These are phyloP conservation scores for Elaeagnus macrophylla DNA, from an alignment of 306 rosid species.

Conservation along the genomic window DNA sequence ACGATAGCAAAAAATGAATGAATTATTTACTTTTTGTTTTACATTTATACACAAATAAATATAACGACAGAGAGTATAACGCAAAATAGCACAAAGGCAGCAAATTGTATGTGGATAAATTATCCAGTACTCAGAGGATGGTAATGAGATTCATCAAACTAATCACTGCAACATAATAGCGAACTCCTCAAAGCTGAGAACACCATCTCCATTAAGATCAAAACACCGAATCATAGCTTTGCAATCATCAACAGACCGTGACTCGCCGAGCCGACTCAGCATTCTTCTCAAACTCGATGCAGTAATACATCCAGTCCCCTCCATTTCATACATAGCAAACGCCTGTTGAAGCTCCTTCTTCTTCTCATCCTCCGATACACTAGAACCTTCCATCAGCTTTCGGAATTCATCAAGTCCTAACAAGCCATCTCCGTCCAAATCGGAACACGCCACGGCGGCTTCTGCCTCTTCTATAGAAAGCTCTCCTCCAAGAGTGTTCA, in stretches of 20 bases:
- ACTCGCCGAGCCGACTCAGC: constrained; percentile 23
- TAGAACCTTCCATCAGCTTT: constrained; percentile 19
- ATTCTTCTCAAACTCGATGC: constrained; percentile 25
- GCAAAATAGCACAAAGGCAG: too few relatives aligned
- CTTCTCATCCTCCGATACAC: constrained; percentile 15
- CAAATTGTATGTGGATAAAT: too few relatives aligned
- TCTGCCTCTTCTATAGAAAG: constrained; percentile 25
- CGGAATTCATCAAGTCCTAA: constrained; percentile 25
- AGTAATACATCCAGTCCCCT: constrained; percentile 22
- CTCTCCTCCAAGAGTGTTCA: constrained; percentile 12
- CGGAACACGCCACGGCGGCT: constrained; percentile 15
- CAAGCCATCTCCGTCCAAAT: constrained; percentile 30
- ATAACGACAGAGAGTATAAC: too few relatives aligned
- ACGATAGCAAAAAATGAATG: too few relatives aligned
- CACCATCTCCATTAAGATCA: constrained; percentile 34
- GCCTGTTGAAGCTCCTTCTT: constrained; percentile 20
- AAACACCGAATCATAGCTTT: constrained; percentile 18
- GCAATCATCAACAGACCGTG: constrained; percentile 19
- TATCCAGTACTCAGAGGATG: too few relatives aligned
- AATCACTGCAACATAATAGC: constrained; percentile 18
- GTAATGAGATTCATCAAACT: too few relatives aligned
- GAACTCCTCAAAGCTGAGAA: constrained; percentile 31
- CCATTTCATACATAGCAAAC: constrained; percentile 27
- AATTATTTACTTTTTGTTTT: too few relatives aligned
- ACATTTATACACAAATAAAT: too few relatives aligned